Percentiles rank a stretch among this genome's conserved stretches.
phyloP scores from a whole-genome alignment of 179 eudicot genomes.

The Patellifolia procumbens region DNA sequence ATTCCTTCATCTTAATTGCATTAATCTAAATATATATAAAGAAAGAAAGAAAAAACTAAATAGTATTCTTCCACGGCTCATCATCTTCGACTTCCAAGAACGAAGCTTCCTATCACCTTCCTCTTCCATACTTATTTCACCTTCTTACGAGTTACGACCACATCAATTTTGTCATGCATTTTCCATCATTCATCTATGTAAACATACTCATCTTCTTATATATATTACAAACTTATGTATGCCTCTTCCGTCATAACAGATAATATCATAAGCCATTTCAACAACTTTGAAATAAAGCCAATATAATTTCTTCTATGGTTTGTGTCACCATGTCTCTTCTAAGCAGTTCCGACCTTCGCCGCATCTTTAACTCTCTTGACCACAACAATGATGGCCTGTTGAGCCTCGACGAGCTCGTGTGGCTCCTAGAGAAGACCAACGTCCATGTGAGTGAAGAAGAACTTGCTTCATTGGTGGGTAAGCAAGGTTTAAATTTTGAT shows the following conservation, averaged over 20 bases:
- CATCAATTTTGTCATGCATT: slow-evolving; percentile 10
- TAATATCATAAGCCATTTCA: not conserved
- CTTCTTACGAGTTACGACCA: too few relatives aligned
- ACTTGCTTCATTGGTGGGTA: slow-evolving; percentile 42
- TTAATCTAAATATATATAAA: too few relatives aligned
- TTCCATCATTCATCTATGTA: not conserved
- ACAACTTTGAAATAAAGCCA: not conserved
- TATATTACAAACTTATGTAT: too few relatives aligned
- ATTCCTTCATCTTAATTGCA: too few relatives aligned
- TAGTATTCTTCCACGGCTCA: not conserved
- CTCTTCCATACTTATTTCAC: too few relatives aligned
- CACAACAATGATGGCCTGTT: slow-evolving; percentile 50
- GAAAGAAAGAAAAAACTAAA: too few relatives aligned
- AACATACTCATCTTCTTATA: too few relatives aligned
- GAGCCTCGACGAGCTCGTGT: slow-evolving; percentile 51
- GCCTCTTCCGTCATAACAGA: too few relatives aligned
- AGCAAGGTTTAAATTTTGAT: slow-evolving; percentile 39
- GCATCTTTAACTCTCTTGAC: slow-evolving; percentile 59
- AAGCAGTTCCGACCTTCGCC: slow-evolving; percentile 39
- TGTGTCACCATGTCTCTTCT: slow-evolving; percentile 44
- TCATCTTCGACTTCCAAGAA: not conserved
- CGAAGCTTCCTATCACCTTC: slow-evolving; percentile 21
- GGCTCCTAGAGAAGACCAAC: slow-evolving; percentile 48
- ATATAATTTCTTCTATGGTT: not conserved
- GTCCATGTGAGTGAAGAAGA: slow-evolving; percentile 37